These are phyloP conservation scores for Endothia cerciana DNA, from an alignment of 2,329 filamentous ascomycete genomes.

Conservation along the genomic window DNA sequence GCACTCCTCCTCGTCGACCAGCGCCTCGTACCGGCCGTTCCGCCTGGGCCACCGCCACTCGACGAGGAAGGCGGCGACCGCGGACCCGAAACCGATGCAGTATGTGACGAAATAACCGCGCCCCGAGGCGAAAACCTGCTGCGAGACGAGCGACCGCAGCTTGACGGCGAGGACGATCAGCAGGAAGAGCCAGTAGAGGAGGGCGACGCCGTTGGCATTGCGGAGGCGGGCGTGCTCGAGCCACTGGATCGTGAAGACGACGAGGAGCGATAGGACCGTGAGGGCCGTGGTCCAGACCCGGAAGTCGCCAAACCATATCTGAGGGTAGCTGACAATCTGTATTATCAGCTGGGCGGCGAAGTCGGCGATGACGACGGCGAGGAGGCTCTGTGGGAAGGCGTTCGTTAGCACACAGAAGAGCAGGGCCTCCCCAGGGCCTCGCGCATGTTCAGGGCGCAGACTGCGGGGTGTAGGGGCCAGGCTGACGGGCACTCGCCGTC, in stretches of 20 bases:
- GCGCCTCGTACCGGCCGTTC: conserved; percentile 61
- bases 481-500: too few relatives aligned
- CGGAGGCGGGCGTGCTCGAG: conserved; percentile 82
- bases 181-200: conserved; percentile 92
- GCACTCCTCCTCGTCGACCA: conserved; percentile 63
- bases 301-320: conserved; percentile 79
- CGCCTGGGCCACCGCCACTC: conserved; percentile 90
- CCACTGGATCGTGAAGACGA: conserved; percentile 83
- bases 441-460: not conserved
- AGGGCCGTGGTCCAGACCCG: conserved; percentile 80
- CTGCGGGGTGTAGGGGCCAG: too few relatives aligned
- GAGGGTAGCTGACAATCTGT: conserved; percentile 71
- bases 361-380: conserved; percentile 69
- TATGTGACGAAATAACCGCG: conserved; percentile 79
- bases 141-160: conserved; percentile 81
- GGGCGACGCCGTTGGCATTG: conserved; percentile 82
- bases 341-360: conserved; percentile 73
- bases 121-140: conserved; percentile 68
- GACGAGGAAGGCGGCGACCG: conserved; percentile 70
- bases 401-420: conserved; percentile 27
- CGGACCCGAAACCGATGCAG: conserved; percentile 71
- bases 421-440: too few relatives aligned
- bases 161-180: conserved; percentile 80
- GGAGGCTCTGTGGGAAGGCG: conserved; percentile 50
- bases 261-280: conserved; percentile 71